Conservation (phyloP, 352 stramenopile species). For the Pythium insidiosum region DNA sequence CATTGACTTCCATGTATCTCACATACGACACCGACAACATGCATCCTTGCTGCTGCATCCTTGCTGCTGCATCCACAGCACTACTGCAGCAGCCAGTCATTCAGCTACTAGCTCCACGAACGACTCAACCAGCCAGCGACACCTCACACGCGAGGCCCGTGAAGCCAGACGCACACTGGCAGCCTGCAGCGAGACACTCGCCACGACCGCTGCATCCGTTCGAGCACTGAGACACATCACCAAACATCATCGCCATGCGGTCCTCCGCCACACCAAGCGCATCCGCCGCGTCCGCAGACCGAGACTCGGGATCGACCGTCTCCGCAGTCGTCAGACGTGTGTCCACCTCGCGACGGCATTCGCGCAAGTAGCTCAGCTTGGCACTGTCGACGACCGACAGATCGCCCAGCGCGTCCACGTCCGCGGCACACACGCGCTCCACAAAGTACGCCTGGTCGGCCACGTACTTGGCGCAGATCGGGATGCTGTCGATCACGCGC, state of each 20-base stretch:
- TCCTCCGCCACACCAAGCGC: background rate
- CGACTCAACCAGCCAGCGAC: too few relatives aligned
- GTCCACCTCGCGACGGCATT: constrained; percentile 1
- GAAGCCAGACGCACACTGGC: constrained; percentile 8
- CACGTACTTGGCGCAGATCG: constrained; percentile 11
- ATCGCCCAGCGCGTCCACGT: constrained; percentile 11
- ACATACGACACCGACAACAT: too few relatives aligned
- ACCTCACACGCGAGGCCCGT: constrained; percentile 12
- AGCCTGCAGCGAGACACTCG: constrained; percentile 10
- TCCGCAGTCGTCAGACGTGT: background rate
- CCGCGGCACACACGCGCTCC: constrained; percentile 8
- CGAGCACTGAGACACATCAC: constrained; percentile 3
- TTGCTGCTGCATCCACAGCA: too few relatives aligned
- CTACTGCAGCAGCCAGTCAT: too few relatives aligned
- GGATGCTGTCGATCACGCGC: constrained; percentile 10
- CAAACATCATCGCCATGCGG: background rate
- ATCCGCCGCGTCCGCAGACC: too few relatives aligned
- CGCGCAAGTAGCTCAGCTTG: background rate
- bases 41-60: too few relatives aligned
- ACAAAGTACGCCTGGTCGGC: constrained; percentile 11
- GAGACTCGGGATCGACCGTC: too few relatives aligned
- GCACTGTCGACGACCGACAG: constrained; percentile 4
- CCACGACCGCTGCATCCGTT: constrained; percentile 7
- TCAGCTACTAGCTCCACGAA: too few relatives aligned
- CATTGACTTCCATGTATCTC: too few relatives aligned